These are phyloP conservation scores for Microascus cirrosus DNA, from an alignment of 2,329 filamentous ascomycete species.

Conservation along the genomic window DNA sequence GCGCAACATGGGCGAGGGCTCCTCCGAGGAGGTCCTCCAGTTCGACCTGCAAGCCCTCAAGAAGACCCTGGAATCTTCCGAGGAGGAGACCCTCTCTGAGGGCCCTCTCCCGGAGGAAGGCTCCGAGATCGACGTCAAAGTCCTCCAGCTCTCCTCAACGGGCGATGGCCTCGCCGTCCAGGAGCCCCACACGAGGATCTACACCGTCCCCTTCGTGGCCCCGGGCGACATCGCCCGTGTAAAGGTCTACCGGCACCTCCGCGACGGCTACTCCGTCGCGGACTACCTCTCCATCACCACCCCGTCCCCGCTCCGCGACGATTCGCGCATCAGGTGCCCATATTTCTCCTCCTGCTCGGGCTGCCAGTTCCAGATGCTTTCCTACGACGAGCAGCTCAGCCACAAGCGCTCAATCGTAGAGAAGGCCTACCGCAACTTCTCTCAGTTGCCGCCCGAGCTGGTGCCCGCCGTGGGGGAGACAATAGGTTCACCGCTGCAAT, in stretches of 20 bases:
- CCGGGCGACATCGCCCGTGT: slow-evolving; percentile 74
- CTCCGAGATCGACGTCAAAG: slow-evolving; percentile 70
- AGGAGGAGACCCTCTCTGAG: slow-evolving; percentile 11
- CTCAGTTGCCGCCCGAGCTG: slow-evolving; percentile 62
- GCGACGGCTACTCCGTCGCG: slow-evolving; percentile 60
- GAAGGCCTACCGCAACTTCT: slow-evolving; percentile 88
- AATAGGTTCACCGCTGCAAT: slow-evolving; percentile 81
- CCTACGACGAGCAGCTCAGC: slow-evolving; percentile 72
- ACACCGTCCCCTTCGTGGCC: slow-evolving; percentile 77
- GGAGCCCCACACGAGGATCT: slow-evolving; percentile 44
- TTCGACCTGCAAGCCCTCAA: slow-evolving; percentile 49
- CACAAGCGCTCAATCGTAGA: slow-evolving; percentile 82
- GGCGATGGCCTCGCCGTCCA: slow-evolving; percentile 78
- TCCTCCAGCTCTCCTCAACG: slow-evolving; percentile 75
- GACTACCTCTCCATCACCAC: slow-evolving; percentile 72
- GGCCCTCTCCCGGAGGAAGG: slow-evolving; percentile 51
- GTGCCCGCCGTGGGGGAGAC: slow-evolving; percentile 73
- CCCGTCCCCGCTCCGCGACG: slow-evolving; percentile 66
- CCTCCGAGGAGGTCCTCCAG: slow-evolving; percentile 55
- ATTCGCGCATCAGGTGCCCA: slow-evolving; percentile 63
- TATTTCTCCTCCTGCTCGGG: slow-evolving; percentile 86
- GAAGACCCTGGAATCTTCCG: slow-evolving; percentile 14
- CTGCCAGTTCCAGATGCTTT: slow-evolving; percentile 96
- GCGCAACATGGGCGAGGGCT: slow-evolving; percentile 49
- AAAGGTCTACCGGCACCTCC: slow-evolving; percentile 66